Conservation (phyloP, 208 protist species). For the Leishmania amazonensis region DNA sequence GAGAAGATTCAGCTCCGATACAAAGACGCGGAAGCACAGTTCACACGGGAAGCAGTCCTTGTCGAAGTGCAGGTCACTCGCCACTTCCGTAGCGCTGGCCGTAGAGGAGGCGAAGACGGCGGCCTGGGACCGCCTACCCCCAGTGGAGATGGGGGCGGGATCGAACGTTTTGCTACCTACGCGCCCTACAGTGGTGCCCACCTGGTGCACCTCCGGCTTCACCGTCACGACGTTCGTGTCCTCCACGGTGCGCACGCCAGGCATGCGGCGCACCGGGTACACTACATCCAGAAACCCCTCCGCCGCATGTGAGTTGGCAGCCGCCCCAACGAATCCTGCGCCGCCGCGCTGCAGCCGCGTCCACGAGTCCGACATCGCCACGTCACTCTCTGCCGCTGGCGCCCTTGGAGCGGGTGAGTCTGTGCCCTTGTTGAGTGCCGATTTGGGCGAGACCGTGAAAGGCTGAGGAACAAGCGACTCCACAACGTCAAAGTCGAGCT, state of each 20-base stretch:
- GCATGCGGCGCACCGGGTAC: slow-evolving; percentile 8
- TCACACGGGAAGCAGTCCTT: slow-evolving; percentile 81
- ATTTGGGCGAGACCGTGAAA: slow-evolving; percentile 1
- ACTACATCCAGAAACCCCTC: background rate
- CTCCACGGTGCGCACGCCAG: slow-evolving; percentile 8
- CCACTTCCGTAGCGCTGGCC: background rate
- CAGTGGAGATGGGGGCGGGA: background rate
- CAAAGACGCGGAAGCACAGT: slow-evolving; percentile 65
- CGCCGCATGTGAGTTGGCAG: slow-evolving; percentile 12
- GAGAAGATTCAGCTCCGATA: slow-evolving; percentile 67
- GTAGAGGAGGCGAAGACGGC: background rate
- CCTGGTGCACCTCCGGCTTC: background rate
- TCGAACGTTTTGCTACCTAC: background rate
- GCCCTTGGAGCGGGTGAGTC: background rate
- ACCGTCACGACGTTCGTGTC: slow-evolving; percentile 9
- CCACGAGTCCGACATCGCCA: background rate
- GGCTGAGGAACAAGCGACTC: slow-evolving; percentile 56
- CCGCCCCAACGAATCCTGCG: slow-evolving; percentile 4
- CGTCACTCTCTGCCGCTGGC: background rate
- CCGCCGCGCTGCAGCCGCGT: background rate
- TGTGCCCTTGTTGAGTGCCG: background rate
- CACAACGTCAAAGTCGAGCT: slow-evolving; percentile 69
- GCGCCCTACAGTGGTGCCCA: slow-evolving; percentile 2
- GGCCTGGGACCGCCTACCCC: background rate
- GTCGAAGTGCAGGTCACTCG: background rate